Conservation (phyloP, 257 asterid genomes). For the Forsythia viridissima region DNA sequence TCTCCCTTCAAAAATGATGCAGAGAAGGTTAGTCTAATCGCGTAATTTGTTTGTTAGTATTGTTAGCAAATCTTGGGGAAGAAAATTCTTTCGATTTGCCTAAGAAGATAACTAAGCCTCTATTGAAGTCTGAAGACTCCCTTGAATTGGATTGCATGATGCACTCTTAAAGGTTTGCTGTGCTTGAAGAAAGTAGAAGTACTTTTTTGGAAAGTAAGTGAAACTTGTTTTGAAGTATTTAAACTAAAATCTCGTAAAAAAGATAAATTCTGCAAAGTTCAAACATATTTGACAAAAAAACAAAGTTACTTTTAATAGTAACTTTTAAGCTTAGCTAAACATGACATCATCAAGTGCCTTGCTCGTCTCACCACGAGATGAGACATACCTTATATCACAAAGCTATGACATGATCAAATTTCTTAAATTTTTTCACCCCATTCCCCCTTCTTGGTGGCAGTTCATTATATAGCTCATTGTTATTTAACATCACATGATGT, state of each 20-base stretch:
- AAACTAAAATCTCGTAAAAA: too few species aligned
- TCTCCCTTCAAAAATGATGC: conserved; percentile 20
- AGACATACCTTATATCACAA: not conserved
- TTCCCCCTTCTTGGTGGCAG: not conserved
- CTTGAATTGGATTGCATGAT: not conserved
- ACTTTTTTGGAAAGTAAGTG: not conserved
- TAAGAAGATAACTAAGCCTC: not conserved
- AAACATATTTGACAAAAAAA: too few species aligned
- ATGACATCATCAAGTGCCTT: not conserved
- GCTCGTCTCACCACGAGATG: not conserved
- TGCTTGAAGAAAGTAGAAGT: not conserved
- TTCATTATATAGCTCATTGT: not conserved
- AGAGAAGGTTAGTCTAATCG: not conserved
- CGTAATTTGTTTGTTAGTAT: not conserved
- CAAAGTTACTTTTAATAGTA: not conserved
- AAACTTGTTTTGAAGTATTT: not conserved
- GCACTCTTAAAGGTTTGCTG: too few species aligned
- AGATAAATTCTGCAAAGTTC: not conserved
- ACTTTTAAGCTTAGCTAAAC: not conserved
- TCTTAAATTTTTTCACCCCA: not conserved
- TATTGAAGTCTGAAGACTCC: not conserved
- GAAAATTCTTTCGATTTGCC: not conserved
- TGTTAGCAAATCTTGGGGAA: not conserved
- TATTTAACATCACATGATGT: too few species aligned
- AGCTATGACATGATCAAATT: not conserved